Base-by-base conservation (phyloP, 306 rosid species). In the Citrullus mucosospermus region DNA sequence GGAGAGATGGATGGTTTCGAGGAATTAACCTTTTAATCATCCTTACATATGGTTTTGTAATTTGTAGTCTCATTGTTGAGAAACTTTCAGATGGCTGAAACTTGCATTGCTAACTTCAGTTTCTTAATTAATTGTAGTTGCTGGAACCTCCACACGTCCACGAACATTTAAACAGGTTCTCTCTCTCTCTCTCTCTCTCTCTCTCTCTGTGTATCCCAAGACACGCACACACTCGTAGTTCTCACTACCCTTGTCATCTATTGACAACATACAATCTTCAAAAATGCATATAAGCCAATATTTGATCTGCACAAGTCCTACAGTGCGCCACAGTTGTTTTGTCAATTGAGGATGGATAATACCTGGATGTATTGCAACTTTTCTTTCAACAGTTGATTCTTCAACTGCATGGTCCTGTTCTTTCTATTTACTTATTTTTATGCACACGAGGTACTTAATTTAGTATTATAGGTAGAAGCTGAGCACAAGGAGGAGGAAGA, bases 121-220 rank as follows among this genome's bases (percentile, higher is more conserved):
- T 76, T 83, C 46, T 70, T 59, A 18, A 32, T 79, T 78, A 8
- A 70, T 75, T 87, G 89, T 88, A 93, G 98, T 85, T 88, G 98
- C 98, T 59, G 96, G 98, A 75, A 89, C 91, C 78, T 88, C 97
- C 54, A 75, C 79, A 28, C 97, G 96, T 68, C 98, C 96, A 69
- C 89, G 90, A 74, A 76, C 90, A 55, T 93, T 93, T 79, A 90
- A 57, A 72, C 86, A 85, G 98, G 97, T 93, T 81, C 69, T 18
- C 68, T 53, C 71, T 38, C 55, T 41, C 48, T 22, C 66, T 72
- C 80, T 44, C 80, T 72, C 78, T 67, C 60, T 57, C 67, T 78
- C 84, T 46, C 63, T n/a, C 50, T 58, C 51, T 36, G 0, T 5
- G 12, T 15, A 2, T 15, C 69, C 15, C 9, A 62, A 18, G 15